Base-by-base conservation (phyloP, 257 asterid genomes). In the Solanum chilense region DNA sequence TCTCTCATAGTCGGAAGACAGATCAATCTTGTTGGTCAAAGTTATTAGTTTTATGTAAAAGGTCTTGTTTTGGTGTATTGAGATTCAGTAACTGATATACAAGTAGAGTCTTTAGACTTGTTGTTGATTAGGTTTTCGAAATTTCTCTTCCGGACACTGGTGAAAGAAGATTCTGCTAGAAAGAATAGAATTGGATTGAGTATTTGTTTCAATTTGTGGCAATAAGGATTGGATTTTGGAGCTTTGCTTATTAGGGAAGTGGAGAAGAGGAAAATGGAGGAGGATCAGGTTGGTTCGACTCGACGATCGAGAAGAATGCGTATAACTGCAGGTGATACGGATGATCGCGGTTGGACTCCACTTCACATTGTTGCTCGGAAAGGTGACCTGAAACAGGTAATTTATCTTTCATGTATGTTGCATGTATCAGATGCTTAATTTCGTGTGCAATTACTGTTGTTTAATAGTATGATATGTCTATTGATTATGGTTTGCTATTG, bases 321-420 rank as follows among this genome's bases (percentile, higher is more conserved):
- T 27, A 82, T 87, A 90, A 90, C 90, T 11, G 94, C 91, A 74
- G 91, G 89, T 14, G 95, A 94, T 84, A 93, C 90, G 69, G 98
- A 96, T 92, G 99, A 96, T 89, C 94, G 99, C 1, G 99, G 99
- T 85, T 96, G 99, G 99, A 94, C 98, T 74, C 85, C 89, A 87
- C 98, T 96, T 7, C 99, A 96, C 88, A 87, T 96, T 33, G 89
- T 87, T 90, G 96, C 99, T 39, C 89, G 92, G 87, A 96, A 93
- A 94, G 99, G 99, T 18, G 98, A 96, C 88, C 92, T 95, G 69
- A 94, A 89, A 87, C 96, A 94, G 99, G 99, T 95, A 91, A 29
- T 66, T 39, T 56, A 21, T 86, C 27, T 42, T 6, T n/a, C 3
- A 29, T 29, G 11, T 69, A 13, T 6, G 39, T 69, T 18, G 5